Conservation (phyloP, 2,329 filamentous ascomycete species). For the Colletotrichum sp. region DNA sequence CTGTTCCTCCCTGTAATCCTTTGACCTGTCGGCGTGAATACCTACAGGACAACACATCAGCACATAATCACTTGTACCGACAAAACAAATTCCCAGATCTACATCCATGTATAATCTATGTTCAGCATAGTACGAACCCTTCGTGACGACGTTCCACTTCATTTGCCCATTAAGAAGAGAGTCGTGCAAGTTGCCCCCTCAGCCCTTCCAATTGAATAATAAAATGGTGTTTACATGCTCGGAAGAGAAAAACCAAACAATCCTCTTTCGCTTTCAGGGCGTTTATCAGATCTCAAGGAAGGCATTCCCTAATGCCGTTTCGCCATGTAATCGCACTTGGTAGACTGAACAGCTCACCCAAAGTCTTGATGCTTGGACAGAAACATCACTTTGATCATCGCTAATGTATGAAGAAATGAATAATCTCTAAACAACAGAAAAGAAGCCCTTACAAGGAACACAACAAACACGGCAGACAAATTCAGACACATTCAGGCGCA, state of each 20-base stretch:
- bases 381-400: not conserved
- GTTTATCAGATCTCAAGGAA: no score
- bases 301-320: accelerated
- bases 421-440: not conserved
- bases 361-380: not conserved
- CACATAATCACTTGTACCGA: not conserved
- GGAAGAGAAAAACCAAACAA: not conserved
- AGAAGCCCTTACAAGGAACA: not conserved
- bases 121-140: not conserved
- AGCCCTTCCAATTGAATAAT: not conserved
- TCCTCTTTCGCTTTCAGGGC: not conserved
- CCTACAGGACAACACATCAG: not conserved
- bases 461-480: not conserved
- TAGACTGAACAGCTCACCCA: no score
- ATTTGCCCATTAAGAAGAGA: not conserved
- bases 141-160: not conserved
- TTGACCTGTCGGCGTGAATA: not conserved
- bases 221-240: not conserved
- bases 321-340: not conserved
- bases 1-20: not conserved
- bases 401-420: not conserved
- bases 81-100: no score
- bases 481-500: not conserved
- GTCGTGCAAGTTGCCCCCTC: not conserved
- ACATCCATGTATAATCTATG: not conserved